Evolutionary conservation across 306 rosid species (phyloP).

Genomic region (Cicer cuneatum): DNA sequence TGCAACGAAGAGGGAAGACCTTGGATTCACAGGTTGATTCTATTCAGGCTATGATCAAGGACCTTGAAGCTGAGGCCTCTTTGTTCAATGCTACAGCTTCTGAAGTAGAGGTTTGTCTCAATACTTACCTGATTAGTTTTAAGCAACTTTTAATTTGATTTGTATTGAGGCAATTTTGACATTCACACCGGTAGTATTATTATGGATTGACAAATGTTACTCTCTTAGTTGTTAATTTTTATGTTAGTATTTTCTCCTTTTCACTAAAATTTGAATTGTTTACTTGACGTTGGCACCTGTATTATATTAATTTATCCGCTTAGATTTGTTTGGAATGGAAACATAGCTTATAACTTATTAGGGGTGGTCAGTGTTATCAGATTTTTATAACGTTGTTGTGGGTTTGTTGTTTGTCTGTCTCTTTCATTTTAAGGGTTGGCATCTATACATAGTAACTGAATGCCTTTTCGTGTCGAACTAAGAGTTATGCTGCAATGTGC

Average conservation of each 20-base stretch:
- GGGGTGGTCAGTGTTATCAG: neutral
- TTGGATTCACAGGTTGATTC: slow-evolving; percentile 77
- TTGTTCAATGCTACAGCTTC: slow-evolving; percentile 65
- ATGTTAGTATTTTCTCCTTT: no score
- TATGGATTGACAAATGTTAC: no score
- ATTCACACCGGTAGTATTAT: neutral
- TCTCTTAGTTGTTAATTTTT: no score
- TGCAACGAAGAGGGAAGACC: slow-evolving; percentile 72
- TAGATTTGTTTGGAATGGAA: slow-evolving; percentile 1
- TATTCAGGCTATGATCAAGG: slow-evolving; percentile 62
- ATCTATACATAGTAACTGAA: neutral
- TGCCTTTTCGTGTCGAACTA: neutral
- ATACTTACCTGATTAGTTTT: slow-evolving; percentile 28
- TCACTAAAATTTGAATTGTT: no score
- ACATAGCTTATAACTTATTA: neutral
- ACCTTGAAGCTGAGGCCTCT: slow-evolving; percentile 70
- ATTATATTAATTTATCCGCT: neutral
- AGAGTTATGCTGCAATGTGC: slow-evolving; percentile 23
- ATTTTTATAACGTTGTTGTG: neutral
- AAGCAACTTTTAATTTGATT: neutral
- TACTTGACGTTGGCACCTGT: neutral
- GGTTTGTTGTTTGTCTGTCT: neutral
- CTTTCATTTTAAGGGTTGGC: neutral
- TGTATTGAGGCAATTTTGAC: slow-evolving; percentile 12
- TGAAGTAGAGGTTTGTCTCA: slow-evolving; percentile 55